A percentile compares a stretch with the other conserved stretches of the same genome.
These are phyloP conservation scores for Pluteus cervinus DNA, from an alignment of 768 basidiomycete species.

Conservation along the genomic window DNA sequence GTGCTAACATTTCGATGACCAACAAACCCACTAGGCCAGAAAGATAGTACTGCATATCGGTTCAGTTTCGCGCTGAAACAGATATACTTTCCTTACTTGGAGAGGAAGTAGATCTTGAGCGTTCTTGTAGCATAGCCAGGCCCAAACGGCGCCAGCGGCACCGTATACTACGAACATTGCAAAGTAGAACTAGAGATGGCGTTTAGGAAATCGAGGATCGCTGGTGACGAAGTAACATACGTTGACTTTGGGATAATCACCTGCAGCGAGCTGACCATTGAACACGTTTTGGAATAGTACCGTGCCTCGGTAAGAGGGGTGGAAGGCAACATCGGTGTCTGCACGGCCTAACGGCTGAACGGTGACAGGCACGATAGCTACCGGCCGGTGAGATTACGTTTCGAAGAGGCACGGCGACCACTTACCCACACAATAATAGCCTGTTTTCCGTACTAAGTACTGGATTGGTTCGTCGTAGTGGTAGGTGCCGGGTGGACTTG, in stretches of 20 bases:
- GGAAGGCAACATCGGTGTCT: constrained; percentile 49
- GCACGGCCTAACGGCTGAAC: constrained; percentile 42
- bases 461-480: constrained; percentile 68
- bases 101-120: constrained; percentile 82
- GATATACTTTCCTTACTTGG: constrained; percentile 44
- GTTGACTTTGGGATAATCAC: constrained; percentile 96
- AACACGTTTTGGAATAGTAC: constrained; percentile 89
- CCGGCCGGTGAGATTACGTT: constrained; percentile 1
- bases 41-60: constrained; percentile 67
- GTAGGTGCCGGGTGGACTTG: constrained; percentile 44
- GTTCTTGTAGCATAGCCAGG: constrained; percentile 75
- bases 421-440: constrained; percentile 95
- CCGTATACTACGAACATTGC: constrained; percentile 77
- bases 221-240: constrained; percentile 43
- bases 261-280: constrained; percentile 80
- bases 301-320: constrained; percentile 72
- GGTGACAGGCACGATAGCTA: constrained; percentile 87
- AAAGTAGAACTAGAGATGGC: constrained; percentile 69
- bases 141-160: constrained; percentile 69
- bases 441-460: constrained; percentile 80
- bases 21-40: constrained; percentile 83
- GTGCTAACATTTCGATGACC: constrained; percentile 91
- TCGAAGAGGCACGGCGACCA: constrained; percentile 5
- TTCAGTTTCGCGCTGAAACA: too few relatives aligned
- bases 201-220: constrained; percentile 4